Conservation (phyloP, 306 rosid species). For the Cercis canadensis region DNA sequence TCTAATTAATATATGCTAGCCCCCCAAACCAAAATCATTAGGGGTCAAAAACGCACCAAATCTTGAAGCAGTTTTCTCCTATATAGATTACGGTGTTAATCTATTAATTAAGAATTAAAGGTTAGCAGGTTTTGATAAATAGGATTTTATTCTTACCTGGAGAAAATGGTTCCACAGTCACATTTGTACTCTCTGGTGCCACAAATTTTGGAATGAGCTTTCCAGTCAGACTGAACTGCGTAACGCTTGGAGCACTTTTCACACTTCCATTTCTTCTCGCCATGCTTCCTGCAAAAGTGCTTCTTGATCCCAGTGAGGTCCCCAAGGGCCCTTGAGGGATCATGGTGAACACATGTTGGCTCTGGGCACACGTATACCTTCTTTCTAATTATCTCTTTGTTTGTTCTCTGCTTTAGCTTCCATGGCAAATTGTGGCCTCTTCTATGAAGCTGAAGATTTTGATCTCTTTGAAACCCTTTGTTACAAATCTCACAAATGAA, state of each 20-base stretch:
- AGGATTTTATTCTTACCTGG: constrained; percentile 58
- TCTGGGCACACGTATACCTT: constrained; percentile 91
- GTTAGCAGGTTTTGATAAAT: too few relatives aligned
- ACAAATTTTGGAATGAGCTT: constrained; percentile 93
- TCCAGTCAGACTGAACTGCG: constrained; percentile 96
- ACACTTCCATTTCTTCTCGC: constrained; percentile 95
- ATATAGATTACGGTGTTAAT: too few relatives aligned
- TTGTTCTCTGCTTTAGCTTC: constrained; percentile 78
- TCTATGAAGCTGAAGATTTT: constrained; percentile 83
- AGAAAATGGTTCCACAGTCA: constrained; percentile 89
- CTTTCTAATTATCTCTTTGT: constrained; percentile 60
- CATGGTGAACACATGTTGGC: constrained; percentile 74
- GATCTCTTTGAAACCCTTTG: constrained; percentile 92
- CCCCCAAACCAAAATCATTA: background rate
- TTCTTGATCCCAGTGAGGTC: constrained; percentile 94
- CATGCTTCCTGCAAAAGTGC: constrained; percentile 88
- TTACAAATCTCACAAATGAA: constrained; percentile 83
- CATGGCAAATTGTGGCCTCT: constrained; percentile 96
- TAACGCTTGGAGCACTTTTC: constrained; percentile 88
- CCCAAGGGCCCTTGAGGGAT: constrained; percentile 85
- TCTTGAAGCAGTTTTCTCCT: too few relatives aligned
- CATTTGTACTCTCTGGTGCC: constrained; percentile 90
- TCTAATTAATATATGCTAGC: too few relatives aligned
- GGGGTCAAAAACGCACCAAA: too few relatives aligned
- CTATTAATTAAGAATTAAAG: too few relatives aligned